Conservation (phyloP, 306 rosid genomes). For the Sicyos baderoa region DNA sequence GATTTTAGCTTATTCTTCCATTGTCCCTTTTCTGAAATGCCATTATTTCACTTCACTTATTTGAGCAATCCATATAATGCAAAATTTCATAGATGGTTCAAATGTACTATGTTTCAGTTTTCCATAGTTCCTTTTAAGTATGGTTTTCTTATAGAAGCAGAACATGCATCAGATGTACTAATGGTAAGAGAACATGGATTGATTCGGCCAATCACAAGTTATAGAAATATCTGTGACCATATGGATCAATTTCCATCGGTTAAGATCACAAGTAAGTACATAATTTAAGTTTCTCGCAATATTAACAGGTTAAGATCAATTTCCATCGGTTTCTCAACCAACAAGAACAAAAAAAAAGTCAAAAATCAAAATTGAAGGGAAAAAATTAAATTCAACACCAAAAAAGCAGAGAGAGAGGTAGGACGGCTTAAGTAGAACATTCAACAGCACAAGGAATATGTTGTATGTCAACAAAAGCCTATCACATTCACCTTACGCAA, state of each 20-base stretch:
- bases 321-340: too few species aligned
- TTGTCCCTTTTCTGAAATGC: background rate
- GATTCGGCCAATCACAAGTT: background rate
- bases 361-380: background rate
- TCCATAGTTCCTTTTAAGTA: background rate
- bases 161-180: background rate
- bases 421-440: background rate
- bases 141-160: conserved; percentile 3
- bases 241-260: too few species aligned
- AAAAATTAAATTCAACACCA: background rate
- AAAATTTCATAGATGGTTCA: background rate
- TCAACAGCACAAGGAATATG: background rate
- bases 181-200: conserved; percentile 1
- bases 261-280: background rate
- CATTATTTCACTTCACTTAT: background rate
- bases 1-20: background rate
- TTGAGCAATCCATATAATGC: background rate
- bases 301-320: too few species aligned
- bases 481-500: conserved; percentile 65
- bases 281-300: too few species aligned
- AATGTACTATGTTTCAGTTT: background rate
- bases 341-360: background rate
- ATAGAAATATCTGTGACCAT: too few species aligned
- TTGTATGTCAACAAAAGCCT: background rate
- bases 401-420: background rate